Conservation (phyloP, 2,329 filamentous ascomycete genomes). For the Fusarium avenaceum region DNA sequence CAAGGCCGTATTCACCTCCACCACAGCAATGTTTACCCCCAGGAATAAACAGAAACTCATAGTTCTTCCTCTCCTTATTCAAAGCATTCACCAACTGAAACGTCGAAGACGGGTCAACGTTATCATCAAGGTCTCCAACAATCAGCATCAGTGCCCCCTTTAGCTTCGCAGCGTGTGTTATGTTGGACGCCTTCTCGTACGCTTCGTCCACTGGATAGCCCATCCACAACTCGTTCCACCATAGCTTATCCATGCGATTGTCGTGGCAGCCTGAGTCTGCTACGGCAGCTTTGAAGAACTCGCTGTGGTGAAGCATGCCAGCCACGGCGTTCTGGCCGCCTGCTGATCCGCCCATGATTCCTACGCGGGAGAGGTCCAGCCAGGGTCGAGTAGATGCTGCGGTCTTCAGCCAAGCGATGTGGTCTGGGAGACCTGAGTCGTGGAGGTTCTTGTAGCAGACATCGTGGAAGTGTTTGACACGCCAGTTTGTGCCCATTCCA, state of each 20-base stretch:
- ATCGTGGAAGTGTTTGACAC: conserved; percentile 50
- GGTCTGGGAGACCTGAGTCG: conserved; percentile 50
- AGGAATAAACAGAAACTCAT: conserved; percentile 50
- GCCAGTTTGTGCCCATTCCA: conserved; percentile 53
- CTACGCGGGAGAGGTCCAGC: conserved; percentile 50
- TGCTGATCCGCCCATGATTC: conserved; percentile 49
- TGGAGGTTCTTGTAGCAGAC: conserved; percentile 50
- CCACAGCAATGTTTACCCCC: conserved; percentile 42
- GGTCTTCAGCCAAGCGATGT: conserved; percentile 50
- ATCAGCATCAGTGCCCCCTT: conserved; percentile 49
- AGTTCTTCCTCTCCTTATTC: conserved; percentile 48
- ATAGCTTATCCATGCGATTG: conserved; percentile 51
- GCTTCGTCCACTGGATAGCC: conserved; percentile 51
- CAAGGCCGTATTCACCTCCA: conserved; percentile 30
- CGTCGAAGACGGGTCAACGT: conserved; percentile 51
- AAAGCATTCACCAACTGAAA: conserved; percentile 49
- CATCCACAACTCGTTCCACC: conserved; percentile 54
- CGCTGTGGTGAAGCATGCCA: conserved; percentile 47
- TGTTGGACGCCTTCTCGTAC: conserved; percentile 49
- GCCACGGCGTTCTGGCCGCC: conserved; percentile 51
- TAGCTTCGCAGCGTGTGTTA: conserved; percentile 49
- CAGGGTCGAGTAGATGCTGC: conserved; percentile 47
- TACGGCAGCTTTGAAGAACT: conserved; percentile 50
- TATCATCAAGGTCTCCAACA: conserved; percentile 49
- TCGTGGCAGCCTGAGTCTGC: conserved; percentile 51